Evolutionary conservation across 2,329 filamentous ascomycete species (phyloP).

Genomic region (Sporothrix luriei): DNA sequence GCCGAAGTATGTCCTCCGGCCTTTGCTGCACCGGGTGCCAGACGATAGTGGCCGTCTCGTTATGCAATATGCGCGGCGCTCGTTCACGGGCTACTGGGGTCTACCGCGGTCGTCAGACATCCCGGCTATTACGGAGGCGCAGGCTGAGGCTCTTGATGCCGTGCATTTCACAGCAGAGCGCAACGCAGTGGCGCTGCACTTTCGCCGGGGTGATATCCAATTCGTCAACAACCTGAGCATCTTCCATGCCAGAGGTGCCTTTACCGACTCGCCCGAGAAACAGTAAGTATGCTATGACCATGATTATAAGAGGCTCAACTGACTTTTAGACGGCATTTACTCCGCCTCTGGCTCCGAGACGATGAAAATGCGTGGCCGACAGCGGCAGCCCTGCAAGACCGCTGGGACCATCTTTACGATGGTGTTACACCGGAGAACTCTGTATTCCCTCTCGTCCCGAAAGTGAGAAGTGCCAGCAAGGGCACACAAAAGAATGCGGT

Average conservation of each 20-base stretch:
- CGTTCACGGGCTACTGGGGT: constrained; percentile 60
- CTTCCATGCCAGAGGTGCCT: constrained; percentile 57
- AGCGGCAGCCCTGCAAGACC: constrained; percentile 47
- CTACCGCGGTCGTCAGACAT: constrained; percentile 57
- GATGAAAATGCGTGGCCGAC: constrained; percentile 54
- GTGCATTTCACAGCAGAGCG: constrained; percentile 55
- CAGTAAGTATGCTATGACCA: constrained; percentile 44
- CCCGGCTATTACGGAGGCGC: constrained; percentile 58
- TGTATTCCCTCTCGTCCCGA: constrained; percentile 11
- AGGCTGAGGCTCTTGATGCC: constrained; percentile 56
- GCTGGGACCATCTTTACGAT: constrained; percentile 59
- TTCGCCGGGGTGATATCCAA: constrained; percentile 56
- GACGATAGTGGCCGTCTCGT: constrained; percentile 54
- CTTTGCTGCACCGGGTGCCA: constrained; percentile 60
- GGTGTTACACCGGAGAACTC: constrained; percentile 44
- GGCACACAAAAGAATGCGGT: neutral
- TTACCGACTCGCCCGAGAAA: constrained; percentile 49
- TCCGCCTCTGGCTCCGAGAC: constrained; percentile 56
- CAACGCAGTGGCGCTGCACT: constrained; percentile 50
- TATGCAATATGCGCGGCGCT: constrained; percentile 62
- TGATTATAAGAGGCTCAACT: no score
- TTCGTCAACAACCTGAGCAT: constrained; percentile 59
- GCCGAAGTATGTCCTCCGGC: constrained; percentile 52
- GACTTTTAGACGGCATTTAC: constrained; percentile 49
- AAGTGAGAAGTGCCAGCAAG: constrained; percentile 19